Conservation (phyloP, 106 monocot species). For the Dendrobium huoshanense region DNA sequence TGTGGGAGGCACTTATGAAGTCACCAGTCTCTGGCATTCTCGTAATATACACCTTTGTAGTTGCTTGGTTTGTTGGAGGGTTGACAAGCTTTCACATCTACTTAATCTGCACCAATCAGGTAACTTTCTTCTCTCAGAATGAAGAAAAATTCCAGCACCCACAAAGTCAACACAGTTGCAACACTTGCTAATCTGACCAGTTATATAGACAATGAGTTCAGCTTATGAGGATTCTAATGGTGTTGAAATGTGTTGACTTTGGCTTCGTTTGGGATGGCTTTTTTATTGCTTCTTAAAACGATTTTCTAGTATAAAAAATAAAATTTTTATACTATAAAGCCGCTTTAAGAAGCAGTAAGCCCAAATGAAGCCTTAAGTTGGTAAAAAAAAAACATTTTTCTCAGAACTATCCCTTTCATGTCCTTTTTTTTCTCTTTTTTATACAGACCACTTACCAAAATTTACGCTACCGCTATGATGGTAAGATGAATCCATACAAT, state of each 20-base stretch:
- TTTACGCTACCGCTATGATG: slow-evolving; percentile 65
- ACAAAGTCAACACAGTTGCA: neutral
- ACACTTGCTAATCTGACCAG: neutral
- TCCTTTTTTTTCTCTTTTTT: neutral
- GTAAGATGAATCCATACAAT: slow-evolving; percentile 50
- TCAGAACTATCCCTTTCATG: neutral
- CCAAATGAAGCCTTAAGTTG: no score
- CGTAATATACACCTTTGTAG: slow-evolving; percentile 47
- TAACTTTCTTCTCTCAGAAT: slow-evolving; percentile 1
- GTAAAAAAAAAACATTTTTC: neutral
- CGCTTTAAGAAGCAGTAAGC: no score
- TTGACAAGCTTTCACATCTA: slow-evolving; percentile 56
- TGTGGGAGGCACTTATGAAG: slow-evolving; percentile 37
- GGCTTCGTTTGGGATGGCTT: no score
- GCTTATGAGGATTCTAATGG: neutral
- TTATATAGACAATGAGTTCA: no score
- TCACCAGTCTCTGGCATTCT: slow-evolving; percentile 57
- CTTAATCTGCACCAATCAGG: slow-evolving; percentile 61
- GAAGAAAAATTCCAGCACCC: neutral
- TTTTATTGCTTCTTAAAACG: no score
- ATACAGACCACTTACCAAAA: slow-evolving; percentile 69
- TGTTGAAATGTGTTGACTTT: neutral
- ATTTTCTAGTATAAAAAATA: no score
- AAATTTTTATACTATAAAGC: no score
- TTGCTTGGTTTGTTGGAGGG: slow-evolving; percentile 61